phyloP scores from a whole-genome alignment of 257 asterid species.

The Solanum ahanhuiri region DNA sequence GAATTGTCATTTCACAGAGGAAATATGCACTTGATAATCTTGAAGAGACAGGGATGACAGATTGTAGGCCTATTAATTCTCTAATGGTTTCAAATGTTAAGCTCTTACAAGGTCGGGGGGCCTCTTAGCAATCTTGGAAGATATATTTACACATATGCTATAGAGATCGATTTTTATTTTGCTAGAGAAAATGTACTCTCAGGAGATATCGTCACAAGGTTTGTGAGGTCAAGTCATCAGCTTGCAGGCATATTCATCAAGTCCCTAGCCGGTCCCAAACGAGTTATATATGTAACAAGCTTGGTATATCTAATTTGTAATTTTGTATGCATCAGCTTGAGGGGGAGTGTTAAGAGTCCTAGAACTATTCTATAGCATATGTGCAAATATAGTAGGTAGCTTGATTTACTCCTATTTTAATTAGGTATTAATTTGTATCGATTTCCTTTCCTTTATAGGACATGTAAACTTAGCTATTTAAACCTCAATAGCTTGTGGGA shows the following conservation, averaged over 20 bases:
- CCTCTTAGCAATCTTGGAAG: no score
- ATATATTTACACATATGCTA: no score
- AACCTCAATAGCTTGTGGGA: background rate
- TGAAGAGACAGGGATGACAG: background rate
- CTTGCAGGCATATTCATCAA: background rate
- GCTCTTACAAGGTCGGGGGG: no score
- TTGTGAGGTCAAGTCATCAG: background rate
- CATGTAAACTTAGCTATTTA: background rate
- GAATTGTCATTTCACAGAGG: background rate
- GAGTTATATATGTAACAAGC: background rate
- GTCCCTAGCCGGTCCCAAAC: background rate
- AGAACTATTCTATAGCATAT: background rate
- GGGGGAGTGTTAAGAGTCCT: background rate
- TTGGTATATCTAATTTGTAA: background rate
- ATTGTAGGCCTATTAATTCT: background rate
- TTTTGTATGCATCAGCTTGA: background rate
- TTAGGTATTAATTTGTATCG: background rate
- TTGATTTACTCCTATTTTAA: background rate
- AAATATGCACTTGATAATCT: background rate
- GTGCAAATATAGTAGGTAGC: background rate
- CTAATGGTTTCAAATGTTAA: background rate
- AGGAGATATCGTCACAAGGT: no score
- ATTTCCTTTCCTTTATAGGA: background rate
- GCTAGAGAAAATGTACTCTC: no score
- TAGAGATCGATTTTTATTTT: no score